Base-by-base conservation (phyloP, 371 early-diverging fungal species). In the Vairimorpha necatrix region DNA sequence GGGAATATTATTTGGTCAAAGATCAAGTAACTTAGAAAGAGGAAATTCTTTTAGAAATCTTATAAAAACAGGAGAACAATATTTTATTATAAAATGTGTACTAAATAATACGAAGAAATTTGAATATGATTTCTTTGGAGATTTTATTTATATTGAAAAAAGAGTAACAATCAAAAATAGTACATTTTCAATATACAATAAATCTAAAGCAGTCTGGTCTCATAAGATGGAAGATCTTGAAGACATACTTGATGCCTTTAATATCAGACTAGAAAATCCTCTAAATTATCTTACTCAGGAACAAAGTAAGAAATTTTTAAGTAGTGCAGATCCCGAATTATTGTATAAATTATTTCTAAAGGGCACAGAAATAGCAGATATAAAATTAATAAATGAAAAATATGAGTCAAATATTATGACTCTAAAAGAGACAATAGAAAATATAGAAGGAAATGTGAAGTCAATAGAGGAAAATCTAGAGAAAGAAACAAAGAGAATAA, bases 231-330 rank as follows among this genome's bases (percentile, higher is more conserved):
- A 77, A 26, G 84, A 84, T 62, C 53, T 85, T 30, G 74, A 81
- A 18, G 14, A 69, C 20, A 36, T 85, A 14, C 22, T 81, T 16
- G 78, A 83, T 67, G 70, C 73, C 16, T 79, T 72, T 60, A 33
- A 69, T 26, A 56, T 85, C 18, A 76, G 74, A 33, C 71, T 85
- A 61, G 69, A 69, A n/a, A 85, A 82, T 75, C 84, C 84, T 1
- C 24, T 85, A 42, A 82, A 80, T 62, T 85, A 83, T 70, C 74
- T 85, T 7, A 84, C 84, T 54, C 86, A 85, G 66, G 86, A 85
- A 30, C 65, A 80, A 24, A 28, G 80, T n/a, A 85, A 85, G 65
- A 82, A 75, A 61, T 78, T 85, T 69, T 60, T 85, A 39, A 83
- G 69, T 56, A 65, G 58, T 32, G 34, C 76, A 20, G 67, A 73